Evolutionary conservation across 495 filamentous ascomycete genomes (phyloP).

Genomic region (Hyaloscypha bicolor): DNA sequence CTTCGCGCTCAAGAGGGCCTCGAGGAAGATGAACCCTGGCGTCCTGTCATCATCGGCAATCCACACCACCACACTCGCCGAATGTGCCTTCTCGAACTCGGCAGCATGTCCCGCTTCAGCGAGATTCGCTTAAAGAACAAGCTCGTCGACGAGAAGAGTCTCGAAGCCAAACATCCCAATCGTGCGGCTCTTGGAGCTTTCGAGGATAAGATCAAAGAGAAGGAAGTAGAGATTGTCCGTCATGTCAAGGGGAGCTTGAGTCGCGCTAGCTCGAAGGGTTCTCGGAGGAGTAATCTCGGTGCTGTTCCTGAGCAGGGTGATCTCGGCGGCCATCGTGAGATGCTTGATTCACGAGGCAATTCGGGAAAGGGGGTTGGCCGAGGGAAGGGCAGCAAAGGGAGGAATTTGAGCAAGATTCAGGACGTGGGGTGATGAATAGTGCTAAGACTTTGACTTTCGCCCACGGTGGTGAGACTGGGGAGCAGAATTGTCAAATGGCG

Average conservation of each 20-base stretch:
- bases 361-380: conserved; percentile 21
- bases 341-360: neutral
- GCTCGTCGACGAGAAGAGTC: conserved; percentile 48
- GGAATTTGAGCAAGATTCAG: neutral
- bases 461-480: neutral
- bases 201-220: conserved; percentile 24
- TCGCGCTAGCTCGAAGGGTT: conserved; percentile 16
- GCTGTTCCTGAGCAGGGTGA: conserved; percentile 23
- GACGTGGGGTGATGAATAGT: neutral
- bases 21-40: conserved; percentile 61
- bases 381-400: neutral
- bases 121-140: conserved; percentile 70
- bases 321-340: conserved; percentile 26
- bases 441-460: conserved; percentile 4
- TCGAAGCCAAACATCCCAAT: conserved; percentile 33
- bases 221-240: conserved; percentile 21
- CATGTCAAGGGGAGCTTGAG: conserved; percentile 24
- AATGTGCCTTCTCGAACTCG: conserved; percentile 69
- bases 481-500: neutral
- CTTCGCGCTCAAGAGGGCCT: conserved; percentile 39
- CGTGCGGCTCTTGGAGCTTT: conserved; percentile 20
- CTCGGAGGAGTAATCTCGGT: conserved; percentile 12
- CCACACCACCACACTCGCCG: conserved; percentile 64
- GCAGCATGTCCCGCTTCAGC: conserved; percentile 63
- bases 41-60: conserved; percentile 67